phyloP scores from a whole-genome alignment of 352 stramenopile genomes.

The Pseudoperonospora humuli region DNA sequence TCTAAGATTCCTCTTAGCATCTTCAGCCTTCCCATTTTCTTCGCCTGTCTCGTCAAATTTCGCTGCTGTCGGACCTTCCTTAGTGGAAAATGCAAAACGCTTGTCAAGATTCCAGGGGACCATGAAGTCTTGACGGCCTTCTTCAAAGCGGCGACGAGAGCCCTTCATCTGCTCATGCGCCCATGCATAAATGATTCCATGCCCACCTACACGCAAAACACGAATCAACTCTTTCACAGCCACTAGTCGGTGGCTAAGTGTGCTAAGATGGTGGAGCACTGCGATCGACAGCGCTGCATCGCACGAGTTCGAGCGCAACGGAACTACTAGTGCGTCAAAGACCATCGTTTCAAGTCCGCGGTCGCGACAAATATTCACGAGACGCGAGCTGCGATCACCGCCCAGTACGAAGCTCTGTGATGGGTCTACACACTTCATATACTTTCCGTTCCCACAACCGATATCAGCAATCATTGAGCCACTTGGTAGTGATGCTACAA shows the following conservation, averaged over 20 bases:
- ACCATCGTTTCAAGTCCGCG: constrained; percentile 66
- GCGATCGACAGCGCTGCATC: constrained; percentile 80
- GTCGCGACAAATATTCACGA: constrained; percentile 57
- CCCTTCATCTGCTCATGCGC: constrained; percentile 74
- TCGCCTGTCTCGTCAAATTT: constrained; percentile 1
- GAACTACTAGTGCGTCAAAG: constrained; percentile 60
- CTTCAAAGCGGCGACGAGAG: constrained; percentile 72
- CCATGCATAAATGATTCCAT: constrained; percentile 81
- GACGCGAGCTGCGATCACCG: constrained; percentile 53
- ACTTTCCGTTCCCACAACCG: constrained; percentile 84
- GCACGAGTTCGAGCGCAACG: constrained; percentile 63
- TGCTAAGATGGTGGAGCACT: constrained; percentile 81
- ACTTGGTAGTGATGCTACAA: constrained; percentile 46
- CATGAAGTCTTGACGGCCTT: constrained; percentile 74
- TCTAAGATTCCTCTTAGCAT: constrained; percentile 1
- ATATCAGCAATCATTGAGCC: constrained; percentile 74
- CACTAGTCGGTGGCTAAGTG: constrained; percentile 50
- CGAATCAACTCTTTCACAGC: constrained; percentile 74
- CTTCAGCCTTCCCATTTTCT: constrained; percentile 2
- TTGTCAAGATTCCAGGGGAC: constrained; percentile 84
- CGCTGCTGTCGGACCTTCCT: constrained; percentile 2
- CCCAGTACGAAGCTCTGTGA: constrained; percentile 44
- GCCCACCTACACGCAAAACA: constrained; percentile 58
- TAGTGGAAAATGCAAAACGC: constrained; percentile 36
- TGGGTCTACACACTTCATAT: constrained; percentile 74